Percentiles rank a stretch among this genome's conserved stretches.
These are phyloP conservation scores for Taiwanofungus camphoratus DNA, from an alignment of 1,284 basidiomycete species.

Conservation along the genomic window DNA sequence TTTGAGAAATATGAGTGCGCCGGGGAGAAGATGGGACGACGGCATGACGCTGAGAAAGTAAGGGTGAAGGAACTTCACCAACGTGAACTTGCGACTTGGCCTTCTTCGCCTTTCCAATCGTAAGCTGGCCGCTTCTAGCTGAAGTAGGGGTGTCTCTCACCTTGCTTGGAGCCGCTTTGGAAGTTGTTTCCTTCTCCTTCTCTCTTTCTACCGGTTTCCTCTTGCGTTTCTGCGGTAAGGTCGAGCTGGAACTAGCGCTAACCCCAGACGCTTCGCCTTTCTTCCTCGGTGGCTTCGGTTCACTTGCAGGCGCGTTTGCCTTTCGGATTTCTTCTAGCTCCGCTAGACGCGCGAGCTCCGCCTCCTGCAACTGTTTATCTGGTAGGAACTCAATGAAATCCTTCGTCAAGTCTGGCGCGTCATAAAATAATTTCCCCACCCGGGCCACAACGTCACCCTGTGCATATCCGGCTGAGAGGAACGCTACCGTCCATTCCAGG, in stretches of 20 bases:
- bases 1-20: slow-evolving; percentile 15
- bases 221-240: slow-evolving; percentile 58
- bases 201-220: slow-evolving; percentile 42
- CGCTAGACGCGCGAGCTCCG: slow-evolving; percentile 31
- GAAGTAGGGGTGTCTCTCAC: slow-evolving; percentile 16
- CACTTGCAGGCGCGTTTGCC: slow-evolving; percentile 7
- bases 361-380: slow-evolving; percentile 47
- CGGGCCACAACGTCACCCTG: slow-evolving; percentile 79
- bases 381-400: slow-evolving; percentile 94
- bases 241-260: slow-evolving; percentile 17
- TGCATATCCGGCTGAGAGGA: slow-evolving; percentile 14
- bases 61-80: slow-evolving; percentile 23
- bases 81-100: slow-evolving; percentile 22
- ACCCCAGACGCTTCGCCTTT: slow-evolving; percentile 10
- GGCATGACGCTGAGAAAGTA: slow-evolving; percentile 20
- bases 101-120: slow-evolving; percentile 15
- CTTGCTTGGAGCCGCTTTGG: slow-evolving; percentile 27
- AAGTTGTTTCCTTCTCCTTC: slow-evolving; percentile 30
- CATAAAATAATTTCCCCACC: slow-evolving; percentile 82
- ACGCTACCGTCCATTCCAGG: slow-evolving; percentile 46
- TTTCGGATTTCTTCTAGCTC: slow-evolving; percentile 19
- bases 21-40: slow-evolving; percentile 21
- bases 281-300: slow-evolving; percentile 16
- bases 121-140: not conserved
- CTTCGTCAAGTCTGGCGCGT: slow-evolving; percentile 83